Evolutionary conservation across 1,284 basidiomycete genomes (phyloP).

Genomic region (Moniliophthora roreri): DNA sequence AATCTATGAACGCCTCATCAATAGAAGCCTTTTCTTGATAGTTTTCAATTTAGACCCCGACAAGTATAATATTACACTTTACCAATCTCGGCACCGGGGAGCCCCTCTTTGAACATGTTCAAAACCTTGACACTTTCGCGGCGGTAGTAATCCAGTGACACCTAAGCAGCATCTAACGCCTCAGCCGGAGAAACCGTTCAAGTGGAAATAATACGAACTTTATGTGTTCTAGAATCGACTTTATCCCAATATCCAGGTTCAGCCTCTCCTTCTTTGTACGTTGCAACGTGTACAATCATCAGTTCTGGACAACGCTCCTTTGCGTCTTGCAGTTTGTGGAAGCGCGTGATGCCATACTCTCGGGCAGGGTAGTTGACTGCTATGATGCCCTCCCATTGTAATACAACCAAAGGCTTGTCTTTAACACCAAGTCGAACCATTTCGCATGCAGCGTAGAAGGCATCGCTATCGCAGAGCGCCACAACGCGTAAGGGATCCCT

Average conservation of each 20-base stretch:
- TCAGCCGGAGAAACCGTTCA: conserved; percentile 12
- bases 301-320: conserved; percentile 86
- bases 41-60: not conserved
- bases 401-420: conserved; percentile 82
- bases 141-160: conserved; percentile 93
- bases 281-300: conserved; percentile 90
- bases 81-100: conserved; percentile 75
- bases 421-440: conserved; percentile 77
- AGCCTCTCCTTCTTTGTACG: conserved; percentile 86
- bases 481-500: conserved; percentile 75
- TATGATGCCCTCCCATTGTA: conserved; percentile 91
- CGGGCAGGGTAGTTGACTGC: conserved; percentile 97
- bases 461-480: conserved; percentile 93
- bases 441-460: conserved; percentile 92
- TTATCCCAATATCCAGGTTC: conserved; percentile 90
- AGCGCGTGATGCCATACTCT: conserved; percentile 83
- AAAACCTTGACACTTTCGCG: conserved; percentile 90
- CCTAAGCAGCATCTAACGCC: conserved; percentile 42
- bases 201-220: conserved; percentile 51
- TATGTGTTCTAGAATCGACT: conserved; percentile 87
- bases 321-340: conserved; percentile 79
- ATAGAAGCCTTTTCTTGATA: conserved; percentile 78
- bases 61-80: conserved; percentile 17
- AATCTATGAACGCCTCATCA: conserved; percentile 88
- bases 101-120: conserved; percentile 78